Evolutionary conservation across 495 filamentous ascomycete genomes (phyloP).

Genomic region (Neurospora hispaniola): DNA sequence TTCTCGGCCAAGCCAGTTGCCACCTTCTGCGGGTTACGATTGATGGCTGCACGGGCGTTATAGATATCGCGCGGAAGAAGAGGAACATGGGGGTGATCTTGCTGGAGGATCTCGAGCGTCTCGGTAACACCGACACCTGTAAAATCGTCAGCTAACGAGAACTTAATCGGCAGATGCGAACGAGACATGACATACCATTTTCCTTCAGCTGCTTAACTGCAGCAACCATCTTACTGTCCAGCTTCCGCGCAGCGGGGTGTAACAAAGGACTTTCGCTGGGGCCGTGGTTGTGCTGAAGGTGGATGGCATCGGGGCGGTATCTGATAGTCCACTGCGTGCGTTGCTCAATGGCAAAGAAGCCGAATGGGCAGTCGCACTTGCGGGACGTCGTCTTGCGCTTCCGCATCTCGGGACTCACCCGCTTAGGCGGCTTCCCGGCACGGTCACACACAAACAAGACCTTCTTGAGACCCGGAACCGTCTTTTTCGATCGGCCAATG

Average conservation of each 20-base stretch:
- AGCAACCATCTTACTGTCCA: conserved; percentile 48
- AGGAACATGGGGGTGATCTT: conserved; percentile 43
- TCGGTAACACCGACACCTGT: conserved; percentile 44
- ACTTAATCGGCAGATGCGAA: background rate
- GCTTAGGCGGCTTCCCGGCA: conserved; percentile 41
- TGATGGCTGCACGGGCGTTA: conserved; percentile 47
- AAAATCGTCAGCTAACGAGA: conserved; percentile 10
- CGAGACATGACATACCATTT: conserved; percentile 28
- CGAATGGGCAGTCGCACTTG: conserved; percentile 48
- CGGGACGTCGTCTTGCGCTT: conserved; percentile 47
- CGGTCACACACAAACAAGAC: conserved; percentile 48
- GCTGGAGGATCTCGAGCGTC: conserved; percentile 45
- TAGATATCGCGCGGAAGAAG: conserved; percentile 47
- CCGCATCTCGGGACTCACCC: conserved; percentile 41
- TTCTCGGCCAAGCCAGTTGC: conserved; percentile 39
- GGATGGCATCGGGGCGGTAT: conserved; percentile 38
- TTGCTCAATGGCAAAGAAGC: conserved; percentile 48
- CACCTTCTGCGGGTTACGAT: conserved; percentile 45
- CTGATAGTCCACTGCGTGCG: conserved; percentile 46
- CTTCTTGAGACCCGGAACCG: conserved; percentile 45
- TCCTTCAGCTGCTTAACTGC: conserved; percentile 46
- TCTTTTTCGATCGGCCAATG: conserved; percentile 48
- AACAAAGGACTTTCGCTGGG: conserved; percentile 45
- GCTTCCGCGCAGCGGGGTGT: conserved; percentile 45
- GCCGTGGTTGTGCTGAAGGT: conserved; percentile 44